Evolutionary conservation across 345 rosid species (phyloP), one percentile per base, ranked within the genome.

Genomic region (Melaleuca alternifolia): DNA sequence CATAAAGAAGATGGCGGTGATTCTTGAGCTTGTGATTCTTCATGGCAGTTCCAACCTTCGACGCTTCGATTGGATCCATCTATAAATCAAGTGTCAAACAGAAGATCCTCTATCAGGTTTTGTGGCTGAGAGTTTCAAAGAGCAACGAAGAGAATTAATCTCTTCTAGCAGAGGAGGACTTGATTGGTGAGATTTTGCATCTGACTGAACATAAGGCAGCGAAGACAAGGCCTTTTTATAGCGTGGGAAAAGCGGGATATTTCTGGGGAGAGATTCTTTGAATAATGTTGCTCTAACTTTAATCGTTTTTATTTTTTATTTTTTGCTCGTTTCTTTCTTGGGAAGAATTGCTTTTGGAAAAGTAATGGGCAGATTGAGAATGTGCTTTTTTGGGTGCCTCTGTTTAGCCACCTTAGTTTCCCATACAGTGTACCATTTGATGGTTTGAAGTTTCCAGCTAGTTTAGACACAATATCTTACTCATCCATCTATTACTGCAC

Each of bases 151-250:
- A 59, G 71, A 59, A 59, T 59, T 59, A n/a, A 6, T 59, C 71
- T n/a, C 71, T 59, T 59, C 71, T n/a, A n/a, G 71, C 71, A n/a
- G 18, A n/a, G 37, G n/a, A n/a, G n/a, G 71, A n/a, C 18, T 15
- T 71, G 24, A 33, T 65, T 46, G 33, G 77, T 65, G 77, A 33
- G 77, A 65, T 65, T 33, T 71, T 46, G 6, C 79, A 85, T 76
- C 85, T 81, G 87, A 84, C 87, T 85, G 85, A 84, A 88, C 89
- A 86, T 71, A 28, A 23, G 84, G 62, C 57, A 56, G 87, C 83
- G 92, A 51, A 59, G 85, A 52, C 84, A 86, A 53, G 26, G 84
- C 6, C 75, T 86, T 86, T n/a, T 83, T 91, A 89, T 91, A 84
- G 85, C 21, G 86, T 33, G 79, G 79, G 23, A 18, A 16, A 33